Conservation (phyloP, 495 filamentous ascomycete genomes). For the Platismatia glauca region DNA sequence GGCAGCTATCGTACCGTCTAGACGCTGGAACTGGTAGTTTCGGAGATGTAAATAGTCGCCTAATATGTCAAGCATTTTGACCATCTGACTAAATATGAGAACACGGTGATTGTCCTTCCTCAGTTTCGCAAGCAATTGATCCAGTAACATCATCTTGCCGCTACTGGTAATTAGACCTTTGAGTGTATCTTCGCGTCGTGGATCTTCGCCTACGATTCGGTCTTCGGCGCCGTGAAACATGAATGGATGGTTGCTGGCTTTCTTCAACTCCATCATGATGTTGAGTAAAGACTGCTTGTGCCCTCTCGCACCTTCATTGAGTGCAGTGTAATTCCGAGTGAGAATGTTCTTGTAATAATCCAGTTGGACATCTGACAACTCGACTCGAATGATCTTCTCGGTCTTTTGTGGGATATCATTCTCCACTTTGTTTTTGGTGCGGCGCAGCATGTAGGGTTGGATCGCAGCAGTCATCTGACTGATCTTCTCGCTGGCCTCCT, state of each 20-base stretch:
- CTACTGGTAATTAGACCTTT: constrained; percentile 89
- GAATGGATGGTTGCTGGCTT: constrained; percentile 96
- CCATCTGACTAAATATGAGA: constrained; percentile 98
- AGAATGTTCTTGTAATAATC: constrained; percentile 99
- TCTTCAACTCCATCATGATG: constrained; percentile 99
- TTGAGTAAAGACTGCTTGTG: constrained; percentile 93
- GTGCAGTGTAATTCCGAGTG: constrained; percentile 87
- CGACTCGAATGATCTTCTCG: constrained; percentile 96
- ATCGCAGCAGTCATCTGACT: constrained; percentile 66
- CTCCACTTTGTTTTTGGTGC: constrained; percentile 94
- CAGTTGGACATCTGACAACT: constrained; percentile 87
- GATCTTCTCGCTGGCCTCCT: constrained; percentile 59
- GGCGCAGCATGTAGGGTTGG: constrained; percentile 86
- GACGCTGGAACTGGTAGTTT: constrained; percentile 82
- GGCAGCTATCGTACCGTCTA: constrained; percentile 90
- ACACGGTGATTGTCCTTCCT: constrained; percentile 89
- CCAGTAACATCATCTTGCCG: constrained; percentile 98
- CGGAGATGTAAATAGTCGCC: constrained; percentile 85
- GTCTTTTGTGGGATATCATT: constrained; percentile 92
- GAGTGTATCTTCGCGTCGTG: constrained; percentile 75
- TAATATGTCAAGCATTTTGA: constrained; percentile 94
- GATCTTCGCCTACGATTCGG: constrained; percentile 65
- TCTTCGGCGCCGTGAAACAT: constrained; percentile 94
- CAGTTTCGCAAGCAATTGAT: constrained; percentile 83
- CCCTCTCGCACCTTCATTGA: constrained; percentile 80